These are phyloP conservation scores for Ophiostoma montium DNA, from an alignment of 2,329 filamentous ascomycete species.

Conservation along the genomic window DNA sequence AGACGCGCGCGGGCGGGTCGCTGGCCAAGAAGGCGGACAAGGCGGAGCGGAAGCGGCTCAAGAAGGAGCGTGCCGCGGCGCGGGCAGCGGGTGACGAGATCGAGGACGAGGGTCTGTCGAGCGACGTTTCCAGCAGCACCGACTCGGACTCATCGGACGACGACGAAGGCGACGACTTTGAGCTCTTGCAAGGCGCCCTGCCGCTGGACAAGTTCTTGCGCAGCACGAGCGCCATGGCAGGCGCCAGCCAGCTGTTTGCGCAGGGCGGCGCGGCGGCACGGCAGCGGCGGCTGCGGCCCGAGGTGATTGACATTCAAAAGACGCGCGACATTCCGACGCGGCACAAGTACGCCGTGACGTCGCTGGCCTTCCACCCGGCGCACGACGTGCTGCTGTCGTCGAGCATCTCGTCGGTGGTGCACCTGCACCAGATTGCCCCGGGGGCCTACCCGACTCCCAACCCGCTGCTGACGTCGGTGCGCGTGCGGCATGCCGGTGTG, in stretches of 20 bases:
- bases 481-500: slow-evolving; percentile 72
- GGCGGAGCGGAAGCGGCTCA: neutral
- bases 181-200: slow-evolving; percentile 48
- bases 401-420: slow-evolving; percentile 71
- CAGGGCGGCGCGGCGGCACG: slow-evolving; percentile 21
- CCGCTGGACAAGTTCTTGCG: slow-evolving; percentile 72
- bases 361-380: slow-evolving; percentile 77
- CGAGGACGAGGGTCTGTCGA: neutral
- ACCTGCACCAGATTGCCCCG: slow-evolving; percentile 77
- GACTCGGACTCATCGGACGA: slow-evolving; percentile 21
- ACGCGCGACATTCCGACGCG: slow-evolving; percentile 70
- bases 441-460: slow-evolving; percentile 65
- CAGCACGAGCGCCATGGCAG: slow-evolving; percentile 53
- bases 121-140: too few species aligned
- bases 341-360: slow-evolving; percentile 67
- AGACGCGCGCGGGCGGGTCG: slow-evolving; percentile 8
- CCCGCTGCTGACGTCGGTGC: slow-evolving; percentile 78
- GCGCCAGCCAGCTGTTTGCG: slow-evolving; percentile 13
- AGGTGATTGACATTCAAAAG: slow-evolving; percentile 80
- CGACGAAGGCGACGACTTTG: slow-evolving; percentile 28
- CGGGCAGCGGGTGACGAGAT: slow-evolving; percentile 9
- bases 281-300: slow-evolving; percentile 63
- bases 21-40: neutral
- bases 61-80: slow-evolving; percentile 28
- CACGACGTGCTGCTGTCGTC: slow-evolving; percentile 83